These are phyloP conservation scores for Trichoderma pleuroti DNA, from an alignment of 2,329 filamentous ascomycete species.

Conservation along the genomic window DNA sequence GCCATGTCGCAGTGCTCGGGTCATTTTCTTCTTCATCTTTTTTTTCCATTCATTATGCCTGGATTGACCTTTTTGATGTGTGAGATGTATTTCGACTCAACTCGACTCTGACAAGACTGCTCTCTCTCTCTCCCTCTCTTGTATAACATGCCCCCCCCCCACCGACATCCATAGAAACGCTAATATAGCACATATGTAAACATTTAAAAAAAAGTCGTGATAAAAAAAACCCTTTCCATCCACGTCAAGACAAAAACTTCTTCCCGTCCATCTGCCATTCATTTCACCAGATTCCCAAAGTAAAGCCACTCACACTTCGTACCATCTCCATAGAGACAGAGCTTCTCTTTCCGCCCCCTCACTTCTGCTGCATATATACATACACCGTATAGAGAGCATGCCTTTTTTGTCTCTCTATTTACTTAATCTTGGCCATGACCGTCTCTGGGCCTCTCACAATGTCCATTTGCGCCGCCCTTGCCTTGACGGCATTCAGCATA, in stretches of 20 bases:
- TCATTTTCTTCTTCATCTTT: not conserved
- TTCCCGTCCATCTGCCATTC: not conserved
- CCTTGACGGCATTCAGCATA: slow-evolving; percentile 86
- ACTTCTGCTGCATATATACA: not conserved
- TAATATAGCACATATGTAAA: slow-evolving; percentile 17
- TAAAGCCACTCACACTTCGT: not conserved
- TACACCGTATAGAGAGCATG: not conserved
- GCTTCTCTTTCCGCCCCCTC: not conserved
- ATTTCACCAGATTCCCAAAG: not conserved
- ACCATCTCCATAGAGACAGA: not conserved
- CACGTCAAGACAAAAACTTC: not conserved
- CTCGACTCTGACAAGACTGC: slow-evolving; percentile 1
- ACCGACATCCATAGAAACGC: slow-evolving; percentile 14
- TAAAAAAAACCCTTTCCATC: not conserved
- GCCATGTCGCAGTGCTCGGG: not conserved
- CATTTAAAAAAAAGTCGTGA: not conserved
- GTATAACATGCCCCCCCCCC: slow-evolving; percentile 3
- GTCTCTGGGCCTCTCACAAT: slow-evolving; percentile 81
- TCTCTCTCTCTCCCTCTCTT: not conserved
- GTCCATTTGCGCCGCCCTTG: slow-evolving; percentile 78
- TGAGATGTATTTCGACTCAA: not conserved
- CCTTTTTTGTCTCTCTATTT: not conserved
- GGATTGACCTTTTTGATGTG: not conserved
- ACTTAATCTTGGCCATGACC: slow-evolving; percentile 92
- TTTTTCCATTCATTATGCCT: not conserved